These are phyloP conservation scores for Trichaptum fuscoviolaceum DNA, from an alignment of 768 basidiomycete genomes.

Conservation along the genomic window DNA sequence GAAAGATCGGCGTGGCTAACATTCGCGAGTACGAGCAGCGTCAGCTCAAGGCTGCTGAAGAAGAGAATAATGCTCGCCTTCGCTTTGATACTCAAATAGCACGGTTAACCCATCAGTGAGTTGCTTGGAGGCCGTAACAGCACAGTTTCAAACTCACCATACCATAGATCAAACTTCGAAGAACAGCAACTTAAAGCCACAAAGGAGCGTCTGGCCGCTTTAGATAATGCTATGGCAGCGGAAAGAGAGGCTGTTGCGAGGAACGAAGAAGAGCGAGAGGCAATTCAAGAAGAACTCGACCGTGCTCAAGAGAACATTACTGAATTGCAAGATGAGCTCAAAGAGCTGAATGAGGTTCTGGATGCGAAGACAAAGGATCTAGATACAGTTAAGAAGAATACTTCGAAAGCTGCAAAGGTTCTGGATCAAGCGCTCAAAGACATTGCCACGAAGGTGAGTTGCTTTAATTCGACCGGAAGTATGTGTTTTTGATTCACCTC, in stretches of 20 bases:
- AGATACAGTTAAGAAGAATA: conserved; percentile 69
- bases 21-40: conserved; percentile 94
- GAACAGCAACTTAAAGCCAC: conserved; percentile 63
- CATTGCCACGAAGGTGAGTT: conserved; percentile 64
- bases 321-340: conserved; percentile 56
- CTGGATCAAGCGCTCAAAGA: conserved; percentile 90
- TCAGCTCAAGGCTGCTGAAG: conserved; percentile 82
- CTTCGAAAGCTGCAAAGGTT: conserved; percentile 62
- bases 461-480: conserved; percentile 19
- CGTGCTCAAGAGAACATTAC: conserved; percentile 50
- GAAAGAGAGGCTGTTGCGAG: conserved; percentile 52
- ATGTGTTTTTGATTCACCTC: conserved; percentile 6
- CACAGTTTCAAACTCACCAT: conserved; percentile 4
- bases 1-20: conserved; percentile 66
- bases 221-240: conserved; percentile 45
- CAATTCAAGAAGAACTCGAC: conserved; percentile 55
- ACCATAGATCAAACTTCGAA: conserved; percentile 73
- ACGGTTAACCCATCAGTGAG: conserved; percentile 79
- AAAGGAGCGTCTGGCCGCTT: conserved; percentile 53
- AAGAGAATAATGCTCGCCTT: conserved; percentile 79
- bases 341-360: conserved; percentile 52
- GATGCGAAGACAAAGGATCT: conserved; percentile 72
- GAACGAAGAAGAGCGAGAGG: conserved; percentile 48
- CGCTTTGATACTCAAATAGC: conserved; percentile 84
- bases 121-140: conserved; percentile 11